These are phyloP conservation scores for Trichomonascaceae sp. DNA, from an alignment of 1,139 yeast species.

Conservation along the genomic window DNA sequence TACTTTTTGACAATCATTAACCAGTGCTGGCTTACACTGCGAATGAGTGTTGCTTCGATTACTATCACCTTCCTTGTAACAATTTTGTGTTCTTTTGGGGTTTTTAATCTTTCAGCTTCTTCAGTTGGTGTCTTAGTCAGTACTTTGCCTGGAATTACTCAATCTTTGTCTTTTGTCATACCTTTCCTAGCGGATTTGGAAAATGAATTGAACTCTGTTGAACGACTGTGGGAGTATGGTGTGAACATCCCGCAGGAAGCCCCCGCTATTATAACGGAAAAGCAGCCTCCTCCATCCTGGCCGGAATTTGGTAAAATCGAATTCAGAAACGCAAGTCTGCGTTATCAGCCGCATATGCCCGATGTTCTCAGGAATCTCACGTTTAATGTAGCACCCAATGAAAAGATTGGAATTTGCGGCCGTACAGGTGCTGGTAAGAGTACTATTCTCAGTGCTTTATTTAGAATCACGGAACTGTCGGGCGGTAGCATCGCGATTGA, in stretches of 20 bases:
- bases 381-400: constrained; percentile 41
- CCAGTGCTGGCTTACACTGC: constrained; percentile 72
- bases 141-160: constrained; percentile 26
- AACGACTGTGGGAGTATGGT: constrained; percentile 65
- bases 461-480: constrained; percentile 50
- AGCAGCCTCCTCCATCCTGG: constrained; percentile 48
- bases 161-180: constrained; percentile 26
- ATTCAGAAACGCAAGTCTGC: constrained; percentile 53
- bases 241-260: constrained; percentile 57
- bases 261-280: constrained; percentile 28
- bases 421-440: constrained; percentile 77
- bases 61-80: constrained; percentile 40
- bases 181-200: constrained; percentile 59
- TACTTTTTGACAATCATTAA: constrained; percentile 54
- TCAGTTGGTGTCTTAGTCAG: constrained; percentile 57
- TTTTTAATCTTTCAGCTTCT: constrained; percentile 53
- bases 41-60: constrained; percentile 48
- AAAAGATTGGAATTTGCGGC: constrained; percentile 68
- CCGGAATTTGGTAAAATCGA: constrained; percentile 51
- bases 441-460: constrained; percentile 57
- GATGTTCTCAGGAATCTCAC: constrained; percentile 53
- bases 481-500: constrained; percentile 51
- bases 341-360: constrained; percentile 71
- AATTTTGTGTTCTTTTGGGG: constrained; percentile 51
- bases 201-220: constrained; percentile 74